phyloP scores from a whole-genome alignment of 352 stramenopile species.

The Phytophthora hibernalis region DNA sequence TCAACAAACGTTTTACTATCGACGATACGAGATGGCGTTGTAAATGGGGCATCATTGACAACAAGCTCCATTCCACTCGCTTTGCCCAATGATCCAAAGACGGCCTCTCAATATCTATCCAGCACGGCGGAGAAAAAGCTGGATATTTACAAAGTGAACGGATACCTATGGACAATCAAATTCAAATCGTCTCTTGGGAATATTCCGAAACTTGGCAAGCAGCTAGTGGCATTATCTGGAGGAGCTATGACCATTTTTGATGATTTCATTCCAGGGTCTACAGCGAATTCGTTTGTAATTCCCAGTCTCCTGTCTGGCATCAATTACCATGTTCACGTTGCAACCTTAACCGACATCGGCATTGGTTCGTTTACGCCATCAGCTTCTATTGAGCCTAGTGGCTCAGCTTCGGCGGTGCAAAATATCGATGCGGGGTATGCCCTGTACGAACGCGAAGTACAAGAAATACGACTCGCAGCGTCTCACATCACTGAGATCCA shows the following conservation, averaged over 20 bases:
- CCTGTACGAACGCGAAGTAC: constrained; percentile 63
- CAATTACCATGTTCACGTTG: constrained; percentile 70
- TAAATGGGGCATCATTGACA: constrained; percentile 38
- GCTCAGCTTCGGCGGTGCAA: constrained; percentile 47
- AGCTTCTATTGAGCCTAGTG: constrained; percentile 56
- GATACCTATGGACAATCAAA: constrained; percentile 82
- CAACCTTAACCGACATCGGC: constrained; percentile 65
- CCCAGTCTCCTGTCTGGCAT: constrained; percentile 66
- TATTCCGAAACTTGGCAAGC: constrained; percentile 47
- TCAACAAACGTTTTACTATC: constrained; percentile 40
- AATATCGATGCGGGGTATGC: constrained; percentile 69
- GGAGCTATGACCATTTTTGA: constrained; percentile 48
- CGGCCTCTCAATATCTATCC: constrained; percentile 44
- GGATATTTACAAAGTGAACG: constrained; percentile 79
- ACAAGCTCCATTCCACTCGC: constrained; percentile 65
- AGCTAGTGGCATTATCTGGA: constrained; percentile 27
- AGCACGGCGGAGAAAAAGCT: constrained; percentile 35
- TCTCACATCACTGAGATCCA: constrained; percentile 78
- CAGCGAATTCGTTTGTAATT: constrained; percentile 59
- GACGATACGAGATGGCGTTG: constrained; percentile 41
- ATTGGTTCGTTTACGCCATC: constrained; percentile 51
- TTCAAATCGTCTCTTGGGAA: constrained; percentile 84
- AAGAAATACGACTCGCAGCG: constrained; percentile 72
- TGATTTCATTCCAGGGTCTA: constrained; percentile 46
- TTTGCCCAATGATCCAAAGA: constrained; percentile 28